Base-by-base conservation (phyloP, 805 yeast genomes). In the Candida saitoana region DNA sequence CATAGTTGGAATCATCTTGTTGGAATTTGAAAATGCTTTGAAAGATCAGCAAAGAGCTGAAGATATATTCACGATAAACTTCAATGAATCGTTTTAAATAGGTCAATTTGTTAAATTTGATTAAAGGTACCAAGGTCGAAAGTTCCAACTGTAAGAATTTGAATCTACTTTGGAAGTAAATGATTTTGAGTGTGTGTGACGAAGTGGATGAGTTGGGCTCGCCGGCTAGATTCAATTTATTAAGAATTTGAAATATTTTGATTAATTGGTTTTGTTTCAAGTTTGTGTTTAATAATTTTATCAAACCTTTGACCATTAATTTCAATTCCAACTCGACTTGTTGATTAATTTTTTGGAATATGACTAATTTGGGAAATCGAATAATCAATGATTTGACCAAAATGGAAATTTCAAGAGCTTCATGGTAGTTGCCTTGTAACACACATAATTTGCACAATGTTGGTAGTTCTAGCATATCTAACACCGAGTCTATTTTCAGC, bases 391-490 rank as follows among this genome's bases (percentile, higher is more conserved):
- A 73, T 47, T 82, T 75, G 1, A 85, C 80, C 52, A 86, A 80
- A 22, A 84, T 75, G 9, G 89, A 84, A 11, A 91, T 76, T 57
- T 91, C 96, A 27, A 91, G 74, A 7, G 96, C 89, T 54, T 89
- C 96, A 25, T 88, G 84, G 56, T 90, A 93, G 54, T 85, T 86
- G 0, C 96, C 96, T 36, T 84, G 83, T 37, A 79, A 72, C 8
- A 90, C 87, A 61, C 97, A 87, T n/a, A 90, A 80, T 37, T 81
- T 74, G 25, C 91, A 81, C 37, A 91, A 60, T 1, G 95, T 74
- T 1, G 99, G 97, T 25, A 93, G 65, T 55, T 87, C 96, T 49
- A 91, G 67, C 7, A 90, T 74, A 52, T 87, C 96, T 46, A 84
- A 74, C 8, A 90, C 71, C 31, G 80, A 77, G 47, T 83, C 89